Evolutionary conservation across 2,329 filamentous ascomycete species (phyloP).

Genomic region (Cladorrhinum sp.): DNA sequence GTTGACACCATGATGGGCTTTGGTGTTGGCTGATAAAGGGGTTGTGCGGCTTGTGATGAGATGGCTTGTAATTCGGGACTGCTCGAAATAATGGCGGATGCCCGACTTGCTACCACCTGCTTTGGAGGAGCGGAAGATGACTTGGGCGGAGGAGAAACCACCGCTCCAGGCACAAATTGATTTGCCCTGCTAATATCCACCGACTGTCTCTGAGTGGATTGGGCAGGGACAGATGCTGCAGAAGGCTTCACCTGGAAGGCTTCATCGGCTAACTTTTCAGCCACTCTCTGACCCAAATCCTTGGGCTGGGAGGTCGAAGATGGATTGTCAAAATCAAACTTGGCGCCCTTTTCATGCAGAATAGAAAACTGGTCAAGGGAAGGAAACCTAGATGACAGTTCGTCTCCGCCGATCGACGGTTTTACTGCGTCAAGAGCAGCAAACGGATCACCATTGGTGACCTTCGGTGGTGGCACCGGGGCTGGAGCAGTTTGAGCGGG

Average conservation of each 20-base stretch:
- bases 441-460: slow-evolving; percentile 77
- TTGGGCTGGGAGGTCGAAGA: slow-evolving; percentile 48
- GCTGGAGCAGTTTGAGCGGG: slow-evolving; percentile 41
- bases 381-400: slow-evolving; percentile 81
- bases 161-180: slow-evolving; percentile 25
- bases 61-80: slow-evolving; percentile 61
- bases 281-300: slow-evolving; percentile 63
- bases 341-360: slow-evolving; percentile 76
- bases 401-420: slow-evolving; percentile 58
- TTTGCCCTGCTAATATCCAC: slow-evolving; percentile 33
- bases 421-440: slow-evolving; percentile 74
- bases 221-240: slow-evolving; percentile 26
- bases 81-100: slow-evolving; percentile 61
- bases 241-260: slow-evolving; percentile 61
- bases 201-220: slow-evolving; percentile 31
- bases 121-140: slow-evolving; percentile 41
- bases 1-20: slow-evolving; percentile 49
- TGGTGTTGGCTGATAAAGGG: slow-evolving; percentile 31
- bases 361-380: slow-evolving; percentile 91
- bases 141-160: slow-evolving; percentile 38
- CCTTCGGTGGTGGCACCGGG: slow-evolving; percentile 63
- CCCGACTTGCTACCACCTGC: slow-evolving; percentile 52
- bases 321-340: slow-evolving; percentile 76
- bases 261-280: slow-evolving; percentile 78
- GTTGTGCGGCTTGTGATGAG: slow-evolving; percentile 42